A percentile compares a stretch with the other conserved stretches of the same genome.
phyloP scores from a whole-genome alignment of 441 rosid genomes.

The Kokia cookei region DNA sequence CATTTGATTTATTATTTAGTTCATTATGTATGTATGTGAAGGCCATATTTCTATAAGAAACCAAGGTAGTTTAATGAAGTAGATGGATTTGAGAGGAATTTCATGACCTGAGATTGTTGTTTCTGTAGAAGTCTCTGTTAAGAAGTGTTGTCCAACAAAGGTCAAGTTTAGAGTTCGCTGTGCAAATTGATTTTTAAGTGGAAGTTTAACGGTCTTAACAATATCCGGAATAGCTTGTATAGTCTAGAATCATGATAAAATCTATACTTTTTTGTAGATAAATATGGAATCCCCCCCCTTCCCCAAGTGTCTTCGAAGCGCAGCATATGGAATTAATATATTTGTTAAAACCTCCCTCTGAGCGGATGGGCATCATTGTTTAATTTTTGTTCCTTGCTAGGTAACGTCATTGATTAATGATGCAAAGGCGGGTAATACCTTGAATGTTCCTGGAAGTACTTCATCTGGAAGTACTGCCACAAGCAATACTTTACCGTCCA shows the following conservation, averaged over 20 bases:
- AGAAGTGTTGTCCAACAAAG: not conserved
- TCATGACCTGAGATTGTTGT: no score
- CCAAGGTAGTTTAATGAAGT: not conserved
- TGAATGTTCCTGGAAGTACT: constrained; percentile 54
- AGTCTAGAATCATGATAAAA: not conserved
- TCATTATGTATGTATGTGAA: not conserved
- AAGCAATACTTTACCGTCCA: constrained; percentile 66
- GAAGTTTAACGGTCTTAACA: not conserved
- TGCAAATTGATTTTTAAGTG: not conserved
- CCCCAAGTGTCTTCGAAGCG: not conserved
- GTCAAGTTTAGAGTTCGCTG: not conserved
- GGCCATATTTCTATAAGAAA: not conserved
- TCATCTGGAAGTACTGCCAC: constrained; percentile 46
- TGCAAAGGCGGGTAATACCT: constrained; percentile 67
- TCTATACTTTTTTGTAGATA: not conserved
- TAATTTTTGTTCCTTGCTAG: constrained; percentile 27
- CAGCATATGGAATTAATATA: not conserved
- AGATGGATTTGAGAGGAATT: not conserved
- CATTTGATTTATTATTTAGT: not conserved
- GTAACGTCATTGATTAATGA: constrained; percentile 71
- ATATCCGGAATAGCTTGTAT: not conserved
- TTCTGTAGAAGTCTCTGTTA: not conserved
- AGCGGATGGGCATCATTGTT: constrained; percentile 2
- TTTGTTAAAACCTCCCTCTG: not conserved
- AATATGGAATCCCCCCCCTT: not conserved